Base-by-base conservation (phyloP, 2,329 filamentous ascomycete species). In the Hypoxylon rubiginosum region DNA sequence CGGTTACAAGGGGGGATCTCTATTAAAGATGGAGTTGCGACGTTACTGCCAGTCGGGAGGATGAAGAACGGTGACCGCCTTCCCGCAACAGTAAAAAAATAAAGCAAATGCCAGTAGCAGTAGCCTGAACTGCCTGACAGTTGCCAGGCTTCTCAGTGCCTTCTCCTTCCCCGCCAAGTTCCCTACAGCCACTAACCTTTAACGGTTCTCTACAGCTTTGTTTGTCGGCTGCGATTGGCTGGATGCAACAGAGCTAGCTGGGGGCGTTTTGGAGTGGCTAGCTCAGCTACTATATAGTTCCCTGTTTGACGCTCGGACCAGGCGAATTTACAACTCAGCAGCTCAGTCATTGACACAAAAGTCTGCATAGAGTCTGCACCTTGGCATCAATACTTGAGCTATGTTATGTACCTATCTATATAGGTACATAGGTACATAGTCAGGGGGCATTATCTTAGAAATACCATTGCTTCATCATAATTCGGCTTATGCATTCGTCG, bases 41-140 rank as follows among this genome's bases (percentile, higher is more conserved):
- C n/a, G 39, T 46, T 67, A 60, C 66, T 65, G 60, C 66, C 68
- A 63, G 68, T 70, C 70, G 66, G 69, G 72, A 52, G 64, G 66
- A 7, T 19, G 68, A 58, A 41, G 30, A 24, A 53, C n/a, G n/a
- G 61, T 65, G 57, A 65, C 62, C 62, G 62, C 62, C 62, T 65
- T 60, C 62, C 64, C 56, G 64, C 61, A 67, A 58, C 56, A 43
- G 48, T 57, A 57, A 60, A 61, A 60, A 64, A 67, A 58, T 65
- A 57, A 49, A 66, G 30, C 57, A 66, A 56, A 64, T 62, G 60
- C 49, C 65, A 65, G 57, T 65, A 56, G n/a, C n/a, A n/a, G n/a
- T n/a, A n/a, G n/a, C n/a, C n/a, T n/a, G n/a, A n/a, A n/a, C n/a
- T n/a, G 55, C 26, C 43, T 50, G 56, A 65, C 59, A 63, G 45